Conservation (phyloP, 2,329 filamentous ascomycete species). For the Gyromitra esculenta region DNA sequence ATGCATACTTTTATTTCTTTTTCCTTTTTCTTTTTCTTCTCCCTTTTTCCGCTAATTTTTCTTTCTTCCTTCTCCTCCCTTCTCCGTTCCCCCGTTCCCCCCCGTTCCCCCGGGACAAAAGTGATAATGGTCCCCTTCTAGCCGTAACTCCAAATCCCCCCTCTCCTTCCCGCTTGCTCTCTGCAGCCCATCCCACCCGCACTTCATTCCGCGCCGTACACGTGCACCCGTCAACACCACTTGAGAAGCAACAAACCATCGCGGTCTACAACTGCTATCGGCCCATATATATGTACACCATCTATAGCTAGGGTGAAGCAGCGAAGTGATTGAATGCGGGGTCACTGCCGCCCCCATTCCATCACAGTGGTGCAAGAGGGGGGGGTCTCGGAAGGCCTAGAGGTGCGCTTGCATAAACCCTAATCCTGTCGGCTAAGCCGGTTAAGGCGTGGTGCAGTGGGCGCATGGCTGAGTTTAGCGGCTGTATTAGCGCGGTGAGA, state of each 20-base stretch:
- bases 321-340: slow-evolving; percentile 13
- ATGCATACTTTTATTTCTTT: not conserved
- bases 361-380: not conserved
- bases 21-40: not conserved
- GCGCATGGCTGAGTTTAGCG: slow-evolving; percentile 3
- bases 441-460: slow-evolving; percentile 4
- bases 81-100: not conserved
- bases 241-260: not conserved
- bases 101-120: not conserved
- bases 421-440: slow-evolving; percentile 9
- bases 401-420: not conserved
- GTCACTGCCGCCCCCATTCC: not conserved
- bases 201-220: not conserved
- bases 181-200: not conserved
- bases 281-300: not conserved
- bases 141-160: not conserved
- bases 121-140: too few species aligned
- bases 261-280: not conserved
- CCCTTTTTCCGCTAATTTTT: not conserved
- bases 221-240: not conserved
- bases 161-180: not conserved
- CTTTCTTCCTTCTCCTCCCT: not conserved
- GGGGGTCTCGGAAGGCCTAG: not conserved
- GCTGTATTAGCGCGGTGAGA: slow-evolving; percentile 7
- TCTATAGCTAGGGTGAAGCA: not conserved